Percentiles rank a stretch among this genome's conserved stretches.
phyloP scores from a whole-genome alignment of 176 grass and related monocot genomes.

The Stipa capillata region DNA sequence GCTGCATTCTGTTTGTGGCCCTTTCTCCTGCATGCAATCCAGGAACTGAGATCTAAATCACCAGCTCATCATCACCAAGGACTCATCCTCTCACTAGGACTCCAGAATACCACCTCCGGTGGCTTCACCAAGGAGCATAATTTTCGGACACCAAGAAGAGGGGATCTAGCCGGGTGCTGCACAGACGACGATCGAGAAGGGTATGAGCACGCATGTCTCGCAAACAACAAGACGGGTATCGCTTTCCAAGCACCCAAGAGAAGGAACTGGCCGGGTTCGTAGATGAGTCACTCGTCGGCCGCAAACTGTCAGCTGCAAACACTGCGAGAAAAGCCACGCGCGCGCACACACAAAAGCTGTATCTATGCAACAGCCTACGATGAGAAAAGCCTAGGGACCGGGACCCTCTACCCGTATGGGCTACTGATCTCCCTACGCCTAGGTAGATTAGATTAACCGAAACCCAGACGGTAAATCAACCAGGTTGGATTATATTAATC shows the following conservation, averaged over 20 bases:
- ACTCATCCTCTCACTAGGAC: too few relatives aligned
- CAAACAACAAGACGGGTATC: not conserved
- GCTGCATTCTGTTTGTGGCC: not conserved
- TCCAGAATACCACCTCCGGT: too few relatives aligned
- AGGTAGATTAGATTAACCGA: not conserved
- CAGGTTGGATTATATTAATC: too few relatives aligned
- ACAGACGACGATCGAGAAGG: too few relatives aligned
- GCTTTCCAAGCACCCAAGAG: not conserved
- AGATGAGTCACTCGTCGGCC: too few relatives aligned
- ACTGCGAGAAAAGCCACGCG: too few relatives aligned
- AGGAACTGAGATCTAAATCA: not conserved
- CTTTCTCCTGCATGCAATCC: not conserved
- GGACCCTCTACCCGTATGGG: slow-evolving; percentile 16
- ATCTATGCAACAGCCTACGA: not conserved
- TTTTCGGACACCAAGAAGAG: too few relatives aligned
- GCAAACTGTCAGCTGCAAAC: not conserved
- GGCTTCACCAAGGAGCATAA: too few relatives aligned
- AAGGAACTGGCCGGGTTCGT: not conserved
- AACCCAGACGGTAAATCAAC: not conserved
- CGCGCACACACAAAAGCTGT: too few relatives aligned
- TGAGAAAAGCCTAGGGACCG: not conserved
- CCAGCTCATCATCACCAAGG: not conserved
- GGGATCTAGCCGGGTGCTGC: too few relatives aligned
- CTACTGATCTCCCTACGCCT: slow-evolving; percentile 36
- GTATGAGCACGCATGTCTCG: too few relatives aligned